A percentile compares a stretch with the other conserved stretches of the same genome.
These are phyloP conservation scores for Chaetomium fimeti DNA, from an alignment of 495 filamentous ascomycete species.

Conservation along the genomic window DNA sequence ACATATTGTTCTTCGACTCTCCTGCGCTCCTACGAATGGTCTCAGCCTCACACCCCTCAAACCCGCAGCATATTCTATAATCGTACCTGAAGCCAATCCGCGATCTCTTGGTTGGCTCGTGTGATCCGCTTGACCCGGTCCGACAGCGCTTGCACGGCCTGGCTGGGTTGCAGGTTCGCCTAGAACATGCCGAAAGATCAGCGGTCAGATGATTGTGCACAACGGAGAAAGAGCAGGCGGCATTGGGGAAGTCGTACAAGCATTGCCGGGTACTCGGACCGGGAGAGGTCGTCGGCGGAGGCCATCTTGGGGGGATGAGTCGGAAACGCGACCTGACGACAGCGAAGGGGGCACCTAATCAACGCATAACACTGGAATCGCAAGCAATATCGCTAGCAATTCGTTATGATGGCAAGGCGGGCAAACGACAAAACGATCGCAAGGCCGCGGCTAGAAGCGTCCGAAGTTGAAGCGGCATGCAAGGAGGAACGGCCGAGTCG, in stretches of 20 bases:
- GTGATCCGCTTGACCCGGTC: conserved; percentile 86
- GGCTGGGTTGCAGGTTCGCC: conserved; percentile 78
- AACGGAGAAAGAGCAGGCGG: background rate
- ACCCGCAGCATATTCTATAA: conserved; percentile 19
- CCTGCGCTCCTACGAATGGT: conserved; percentile 76
- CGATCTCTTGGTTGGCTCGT: conserved; percentile 85
- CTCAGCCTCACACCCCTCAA: conserved; percentile 29
- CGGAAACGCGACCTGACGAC: conserved; percentile 11
- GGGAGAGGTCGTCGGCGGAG: conserved; percentile 68
- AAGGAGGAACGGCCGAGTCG: conserved; percentile 18
- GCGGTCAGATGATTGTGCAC: conserved; percentile 21
- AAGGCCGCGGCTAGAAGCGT: conserved; percentile 8
- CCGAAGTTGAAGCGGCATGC: conserved; percentile 16
- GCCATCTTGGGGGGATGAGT: conserved; percentile 17
- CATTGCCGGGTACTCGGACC: conserved; percentile 92
- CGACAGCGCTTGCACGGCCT: conserved; percentile 79
- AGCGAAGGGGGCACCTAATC: conserved; percentile 21
- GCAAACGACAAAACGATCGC: conserved; percentile 16
- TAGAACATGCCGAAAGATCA: conserved; percentile 40
- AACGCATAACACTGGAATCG: conserved; percentile 33
- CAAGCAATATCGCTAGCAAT: conserved; percentile 10
- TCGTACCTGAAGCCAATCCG: conserved; percentile 92
- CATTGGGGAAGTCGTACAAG: conserved; percentile 62
- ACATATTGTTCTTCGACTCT: conserved; percentile 90
- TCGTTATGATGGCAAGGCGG: conserved; percentile 6